Evolutionary conservation across 169 alveolate genomes (phyloP).

Genomic region (Plasmodium coatneyi): DNA sequence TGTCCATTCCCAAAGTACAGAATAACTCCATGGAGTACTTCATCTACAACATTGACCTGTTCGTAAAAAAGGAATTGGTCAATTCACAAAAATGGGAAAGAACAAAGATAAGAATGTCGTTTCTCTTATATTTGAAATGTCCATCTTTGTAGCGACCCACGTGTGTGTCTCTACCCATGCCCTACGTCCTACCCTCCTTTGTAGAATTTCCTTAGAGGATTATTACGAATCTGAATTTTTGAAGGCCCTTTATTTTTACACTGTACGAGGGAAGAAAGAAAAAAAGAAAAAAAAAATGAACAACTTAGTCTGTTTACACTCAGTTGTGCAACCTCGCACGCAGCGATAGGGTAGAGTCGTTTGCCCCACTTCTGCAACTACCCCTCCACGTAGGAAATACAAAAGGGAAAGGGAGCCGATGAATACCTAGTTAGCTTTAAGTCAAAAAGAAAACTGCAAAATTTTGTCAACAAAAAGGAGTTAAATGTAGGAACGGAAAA

Average conservation of each 20-base stretch:
- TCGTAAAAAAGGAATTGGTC: not conserved
- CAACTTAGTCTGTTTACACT: not conserved
- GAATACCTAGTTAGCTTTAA: constrained; percentile 61
- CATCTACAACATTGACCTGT: constrained; percentile 59
- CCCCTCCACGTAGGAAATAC: not conserved
- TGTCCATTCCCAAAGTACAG: constrained; percentile 12
- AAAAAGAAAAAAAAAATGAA: not conserved
- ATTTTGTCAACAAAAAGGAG: constrained; percentile 59
- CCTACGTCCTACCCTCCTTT: not conserved
- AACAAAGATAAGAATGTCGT: not conserved
- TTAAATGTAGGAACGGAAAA: not conserved
- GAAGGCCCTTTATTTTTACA: constrained; percentile 58
- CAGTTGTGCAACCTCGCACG: not conserved
- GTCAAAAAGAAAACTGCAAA: constrained; percentile 48
- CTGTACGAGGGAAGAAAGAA: constrained; percentile 7
- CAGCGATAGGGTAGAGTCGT: not conserved
- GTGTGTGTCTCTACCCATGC: not conserved
- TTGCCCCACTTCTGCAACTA: not conserved
- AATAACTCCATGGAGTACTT: constrained; percentile 44
- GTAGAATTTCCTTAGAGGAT: constrained; percentile 40
- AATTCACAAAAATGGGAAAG: not conserved
- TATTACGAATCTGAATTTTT: constrained; percentile 60
- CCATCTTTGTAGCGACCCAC: not conserved
- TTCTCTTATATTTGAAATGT: not conserved
- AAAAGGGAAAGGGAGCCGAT: constrained; percentile 13